Conservation (phyloP, 2,329 filamentous ascomycete species). For the Neopestalotiopsis clavispora region DNA sequence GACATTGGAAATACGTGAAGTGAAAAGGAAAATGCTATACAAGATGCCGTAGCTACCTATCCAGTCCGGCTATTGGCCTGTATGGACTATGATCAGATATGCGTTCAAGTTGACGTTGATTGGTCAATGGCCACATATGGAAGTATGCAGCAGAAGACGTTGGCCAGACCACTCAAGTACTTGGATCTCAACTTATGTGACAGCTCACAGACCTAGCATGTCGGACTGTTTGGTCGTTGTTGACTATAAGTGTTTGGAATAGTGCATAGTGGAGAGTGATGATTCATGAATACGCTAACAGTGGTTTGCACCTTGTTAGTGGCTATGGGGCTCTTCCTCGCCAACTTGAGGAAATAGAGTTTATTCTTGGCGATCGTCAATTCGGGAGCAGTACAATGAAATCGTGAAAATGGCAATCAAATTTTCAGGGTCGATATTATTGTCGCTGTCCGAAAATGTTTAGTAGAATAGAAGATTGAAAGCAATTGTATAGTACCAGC, state of each 20-base stretch:
- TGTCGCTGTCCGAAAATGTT: too few relatives aligned
- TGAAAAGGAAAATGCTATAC: neutral
- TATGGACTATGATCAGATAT: neutral
- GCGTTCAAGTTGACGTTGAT: too few relatives aligned
- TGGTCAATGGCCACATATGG: neutral
- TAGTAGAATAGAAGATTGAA: too few relatives aligned
- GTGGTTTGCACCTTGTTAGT: neutral
- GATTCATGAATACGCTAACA: conserved; percentile 14
- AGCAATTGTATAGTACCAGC: too few relatives aligned
- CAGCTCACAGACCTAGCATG: neutral
- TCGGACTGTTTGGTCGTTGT: neutral
- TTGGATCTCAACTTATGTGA: neutral
- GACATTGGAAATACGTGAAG: conserved; percentile 38
- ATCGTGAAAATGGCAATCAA: neutral
- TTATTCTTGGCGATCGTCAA: neutral
- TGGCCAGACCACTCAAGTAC: neutral
- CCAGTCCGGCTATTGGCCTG: too few relatives aligned
- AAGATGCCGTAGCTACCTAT: too few relatives aligned
- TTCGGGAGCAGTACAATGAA: neutral
- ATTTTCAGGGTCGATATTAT: too few relatives aligned
- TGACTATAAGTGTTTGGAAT: neutral
- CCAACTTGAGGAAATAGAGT: neutral
- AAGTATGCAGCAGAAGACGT: neutral
- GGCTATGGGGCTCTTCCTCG: neutral
- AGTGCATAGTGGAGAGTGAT: conserved; percentile 6